Conservation (phyloP, 1,139 yeast genomes). For the Candida tetrigidarum region DNA sequence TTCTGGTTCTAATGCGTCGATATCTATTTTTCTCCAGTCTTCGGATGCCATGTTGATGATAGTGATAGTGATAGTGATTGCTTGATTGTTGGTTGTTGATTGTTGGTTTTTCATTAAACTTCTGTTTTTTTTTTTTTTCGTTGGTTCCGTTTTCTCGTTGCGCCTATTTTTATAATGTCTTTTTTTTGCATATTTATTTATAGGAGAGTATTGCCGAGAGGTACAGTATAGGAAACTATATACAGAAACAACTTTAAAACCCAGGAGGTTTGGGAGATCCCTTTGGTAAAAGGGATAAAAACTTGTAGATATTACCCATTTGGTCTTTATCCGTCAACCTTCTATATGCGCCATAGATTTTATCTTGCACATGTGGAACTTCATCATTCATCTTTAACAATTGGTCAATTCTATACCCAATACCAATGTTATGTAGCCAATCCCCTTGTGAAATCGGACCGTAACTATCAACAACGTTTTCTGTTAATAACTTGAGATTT, state of each 20-base stretch:
- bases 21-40: slow-evolving; percentile 82
- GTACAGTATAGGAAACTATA: too few species aligned
- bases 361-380: slow-evolving; percentile 41
- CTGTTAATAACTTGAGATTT: slow-evolving; percentile 39
- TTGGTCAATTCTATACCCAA: slow-evolving; percentile 71
- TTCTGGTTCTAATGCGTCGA: slow-evolving; percentile 89
- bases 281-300: slow-evolving; percentile 63
- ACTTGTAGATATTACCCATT: slow-evolving; percentile 83
- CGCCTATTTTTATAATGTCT: not conserved
- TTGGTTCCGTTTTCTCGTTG: too few species aligned
- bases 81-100: too few species aligned
- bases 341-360: slow-evolving; percentile 59
- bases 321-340: slow-evolving; percentile 66
- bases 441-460: slow-evolving; percentile 83
- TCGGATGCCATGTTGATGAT: slow-evolving; percentile 21
- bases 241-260: slow-evolving; percentile 23
- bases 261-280: slow-evolving; percentile 43
- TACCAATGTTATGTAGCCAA: slow-evolving; percentile 78
- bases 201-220: too few species aligned
- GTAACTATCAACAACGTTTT: slow-evolving; percentile 25
- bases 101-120: not conserved
- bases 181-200: too few species aligned
- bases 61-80: not conserved
- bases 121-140: not conserved
- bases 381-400: slow-evolving; percentile 38